These are phyloP conservation scores for Mollisia scopiformis DNA, from an alignment of 2,329 filamentous ascomycete species.

Conservation along the genomic window DNA sequence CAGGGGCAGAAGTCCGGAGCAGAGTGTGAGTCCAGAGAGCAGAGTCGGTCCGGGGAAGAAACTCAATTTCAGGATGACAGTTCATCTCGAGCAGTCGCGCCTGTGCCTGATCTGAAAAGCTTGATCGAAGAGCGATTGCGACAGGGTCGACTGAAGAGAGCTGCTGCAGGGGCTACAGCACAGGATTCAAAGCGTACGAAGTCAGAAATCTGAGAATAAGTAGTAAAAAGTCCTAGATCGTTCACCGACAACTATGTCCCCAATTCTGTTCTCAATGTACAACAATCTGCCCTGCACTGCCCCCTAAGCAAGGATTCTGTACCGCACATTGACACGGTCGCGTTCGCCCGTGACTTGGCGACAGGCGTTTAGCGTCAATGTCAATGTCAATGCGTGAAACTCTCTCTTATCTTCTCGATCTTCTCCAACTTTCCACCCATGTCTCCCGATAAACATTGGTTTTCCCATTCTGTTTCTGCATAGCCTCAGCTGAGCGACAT, in stretches of 20 bases:
- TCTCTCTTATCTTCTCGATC: no score
- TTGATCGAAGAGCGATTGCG: not conserved
- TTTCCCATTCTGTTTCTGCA: no score
- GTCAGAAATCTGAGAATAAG: not conserved
- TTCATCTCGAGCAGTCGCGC: not conserved
- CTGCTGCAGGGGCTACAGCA: not conserved
- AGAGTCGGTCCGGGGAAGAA: not conserved
- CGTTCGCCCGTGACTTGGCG: no score
- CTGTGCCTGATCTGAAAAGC: not conserved
- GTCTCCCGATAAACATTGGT: not conserved
- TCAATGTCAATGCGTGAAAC: no score
- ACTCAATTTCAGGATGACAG: not conserved
- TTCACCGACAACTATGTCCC: not conserved
- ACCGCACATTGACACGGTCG: no score
- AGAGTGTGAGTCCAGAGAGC: not conserved
- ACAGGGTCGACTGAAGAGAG: not conserved
- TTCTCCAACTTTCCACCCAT: not conserved
- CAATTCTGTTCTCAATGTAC: no score
- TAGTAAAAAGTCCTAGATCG: not conserved
- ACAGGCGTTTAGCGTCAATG: no score
- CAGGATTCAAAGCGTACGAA: not conserved
- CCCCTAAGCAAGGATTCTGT: no score
- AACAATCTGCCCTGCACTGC: no score
- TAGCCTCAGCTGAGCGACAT: not conserved
- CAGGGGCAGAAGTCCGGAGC: not conserved